Evolutionary conservation across 352 stramenopile species (phyloP), one percentile per base, ranked within the genome.

Genomic region (Phytophthora aleatoria): DNA sequence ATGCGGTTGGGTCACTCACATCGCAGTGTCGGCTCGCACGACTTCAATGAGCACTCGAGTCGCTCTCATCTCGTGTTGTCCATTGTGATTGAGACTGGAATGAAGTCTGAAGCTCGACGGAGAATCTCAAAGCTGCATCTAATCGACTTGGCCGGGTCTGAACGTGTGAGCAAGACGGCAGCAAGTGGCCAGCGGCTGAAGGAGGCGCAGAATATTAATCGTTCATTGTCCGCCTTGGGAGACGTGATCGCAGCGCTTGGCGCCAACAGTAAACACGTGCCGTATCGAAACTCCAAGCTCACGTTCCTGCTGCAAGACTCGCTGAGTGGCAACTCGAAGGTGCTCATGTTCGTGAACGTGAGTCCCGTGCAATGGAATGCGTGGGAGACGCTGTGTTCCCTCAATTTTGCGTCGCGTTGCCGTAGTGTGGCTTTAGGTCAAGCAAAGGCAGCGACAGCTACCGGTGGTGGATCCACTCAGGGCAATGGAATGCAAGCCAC

Each of bases 131-230:
- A 94, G 74, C 74, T 97, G 3, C 86, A 97, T 33, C 65, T 98
- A 1, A 94, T 97, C 43, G 91, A 98, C 59, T 68, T 98, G 16
- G 90, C 92, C 1, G 92, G 92, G 12, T 94, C 79, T 0, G 91
- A 97, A 55, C 78, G 91, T 36, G 85, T 96, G 13, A 90, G 83
- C 60, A 96, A 97, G 69, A 98, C 91, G 2, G 91, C 90, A 27
- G 90, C 96, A 0, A 94, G 85, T 47, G 96, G 96, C 0, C 85
- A 98, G 30, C 79, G 95, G 5, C 71, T 99, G 1, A 98, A 98
- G 73, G 96, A 99, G 64, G 96, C 96, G 15, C 93, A 97, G 56
- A 97, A 92, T 66, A 99, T 99, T 76, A 99, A 99, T 70, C 88
- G 92, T 11, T 98, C 90, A 12, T 75, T 99, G 0, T 97, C 90